phyloP scores from a whole-genome alignment of 2,329 filamentous ascomycete genomes.

The Paraphaeosphaeria minitans region DNA sequence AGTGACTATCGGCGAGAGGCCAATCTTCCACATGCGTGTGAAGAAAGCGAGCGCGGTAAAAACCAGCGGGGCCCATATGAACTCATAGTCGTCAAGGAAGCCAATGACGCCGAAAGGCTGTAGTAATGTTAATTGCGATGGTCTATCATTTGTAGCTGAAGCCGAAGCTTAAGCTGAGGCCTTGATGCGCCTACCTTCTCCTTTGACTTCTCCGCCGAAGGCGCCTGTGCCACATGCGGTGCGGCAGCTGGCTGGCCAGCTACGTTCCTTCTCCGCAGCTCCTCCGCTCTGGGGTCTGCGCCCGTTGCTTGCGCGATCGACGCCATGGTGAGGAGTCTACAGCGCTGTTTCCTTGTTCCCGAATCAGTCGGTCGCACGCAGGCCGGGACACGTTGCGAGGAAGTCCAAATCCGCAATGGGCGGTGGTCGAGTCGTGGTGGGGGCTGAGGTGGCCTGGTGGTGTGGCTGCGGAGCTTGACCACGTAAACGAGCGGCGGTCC shows the following conservation, averaged over 20 bases:
- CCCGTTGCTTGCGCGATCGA: conserved; percentile 45
- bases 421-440: conserved; percentile 11
- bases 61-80: conserved; percentile 66
- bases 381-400: not conserved
- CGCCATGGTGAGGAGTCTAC: conserved; percentile 30
- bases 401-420: not conserved
- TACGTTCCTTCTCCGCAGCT: conserved; percentile 54
- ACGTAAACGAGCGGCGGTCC: conserved; percentile 20
- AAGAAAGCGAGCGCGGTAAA: conserved; percentile 68
- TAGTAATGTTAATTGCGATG: conserved; percentile 13
- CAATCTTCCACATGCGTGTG: conserved; percentile 71
- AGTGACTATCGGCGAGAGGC: conserved; percentile 72
- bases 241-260: conserved; percentile 31
- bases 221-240: conserved; percentile 38
- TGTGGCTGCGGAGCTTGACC: conserved; percentile 2
- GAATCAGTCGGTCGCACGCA: not conserved
- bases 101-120: conserved; percentile 62
- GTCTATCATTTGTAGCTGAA: not conserved
- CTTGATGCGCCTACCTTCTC: conserved; percentile 48
- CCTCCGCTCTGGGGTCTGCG: conserved; percentile 49
- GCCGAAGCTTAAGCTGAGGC: conserved; percentile 2
- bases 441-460: conserved; percentile 15
- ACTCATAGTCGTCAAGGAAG: conserved; percentile 67
- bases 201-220: conserved; percentile 53
- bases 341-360: not conserved